Evolutionary conservation across 2,329 filamentous ascomycete species (phyloP).

Genomic region (Botrytis fabae): DNA sequence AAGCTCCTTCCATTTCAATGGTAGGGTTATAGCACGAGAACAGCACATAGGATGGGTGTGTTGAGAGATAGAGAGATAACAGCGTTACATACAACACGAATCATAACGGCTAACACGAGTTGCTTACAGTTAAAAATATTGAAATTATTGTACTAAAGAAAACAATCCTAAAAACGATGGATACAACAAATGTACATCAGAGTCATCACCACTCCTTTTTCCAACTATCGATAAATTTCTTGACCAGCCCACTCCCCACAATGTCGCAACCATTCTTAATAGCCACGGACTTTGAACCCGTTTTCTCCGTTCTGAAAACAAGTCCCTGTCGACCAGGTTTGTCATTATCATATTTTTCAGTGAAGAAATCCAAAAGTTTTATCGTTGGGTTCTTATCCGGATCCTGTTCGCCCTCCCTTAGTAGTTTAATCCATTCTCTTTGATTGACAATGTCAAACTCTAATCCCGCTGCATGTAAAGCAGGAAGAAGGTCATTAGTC

Average conservation of each 20-base stretch:
- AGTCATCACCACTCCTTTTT: constrained; percentile 20
- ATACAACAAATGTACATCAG: background rate
- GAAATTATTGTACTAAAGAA: background rate
- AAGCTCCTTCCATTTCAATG: background rate
- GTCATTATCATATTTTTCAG: constrained; percentile 51
- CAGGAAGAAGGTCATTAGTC: constrained; percentile 54
- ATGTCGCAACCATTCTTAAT: constrained; percentile 43
- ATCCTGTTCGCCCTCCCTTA: constrained; percentile 50
- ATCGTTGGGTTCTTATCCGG: constrained; percentile 51
- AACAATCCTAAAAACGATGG: background rate
- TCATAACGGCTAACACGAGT: background rate
- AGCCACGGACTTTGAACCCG: constrained; percentile 30
- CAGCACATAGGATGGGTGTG: background rate
- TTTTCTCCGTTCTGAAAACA: constrained; percentile 44
- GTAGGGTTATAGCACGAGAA: background rate
- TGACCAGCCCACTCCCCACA: constrained; percentile 44
- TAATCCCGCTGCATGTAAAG: constrained; percentile 48
- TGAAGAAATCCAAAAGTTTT: constrained; percentile 55
- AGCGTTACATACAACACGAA: background rate
- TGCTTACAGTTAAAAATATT: background rate
- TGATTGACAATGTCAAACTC: constrained; percentile 47
- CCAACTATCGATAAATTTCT: constrained; percentile 44
- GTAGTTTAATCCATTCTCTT: constrained; percentile 47
- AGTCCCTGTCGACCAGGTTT: constrained; percentile 43
- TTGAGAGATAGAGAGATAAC: background rate